Conservation (phyloP, 1,284 basidiomycete species). For the Ganoderma sp. region DNA sequence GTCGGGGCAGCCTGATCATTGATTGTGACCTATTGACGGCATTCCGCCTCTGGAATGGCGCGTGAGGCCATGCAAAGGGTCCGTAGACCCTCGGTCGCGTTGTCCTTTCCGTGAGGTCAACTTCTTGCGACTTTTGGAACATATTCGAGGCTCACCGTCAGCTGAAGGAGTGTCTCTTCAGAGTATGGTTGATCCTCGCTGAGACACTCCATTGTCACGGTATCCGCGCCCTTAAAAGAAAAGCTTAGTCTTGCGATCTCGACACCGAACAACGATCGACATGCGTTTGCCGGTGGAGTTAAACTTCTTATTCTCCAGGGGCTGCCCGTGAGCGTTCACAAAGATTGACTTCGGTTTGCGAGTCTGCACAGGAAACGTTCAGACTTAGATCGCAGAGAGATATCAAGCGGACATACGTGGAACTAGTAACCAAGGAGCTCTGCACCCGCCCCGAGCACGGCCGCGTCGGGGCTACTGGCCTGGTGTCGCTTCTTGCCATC, state of each 20-base stretch:
- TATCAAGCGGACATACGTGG: conserved; percentile 63
- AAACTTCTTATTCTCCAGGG: conserved; percentile 92
- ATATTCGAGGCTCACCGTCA: conserved; percentile 68
- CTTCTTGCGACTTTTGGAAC: neutral
- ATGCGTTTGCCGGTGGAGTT: conserved; percentile 98
- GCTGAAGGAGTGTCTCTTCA: conserved; percentile 87
- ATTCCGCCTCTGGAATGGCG: conserved; percentile 91
- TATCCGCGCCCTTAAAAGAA: conserved; percentile 98
- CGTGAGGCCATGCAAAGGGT: conserved; percentile 97
- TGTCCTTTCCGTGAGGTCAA: conserved; percentile 62
- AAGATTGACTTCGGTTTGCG: conserved; percentile 97
- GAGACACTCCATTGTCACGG: conserved; percentile 91
- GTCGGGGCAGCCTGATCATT: conserved; percentile 93
- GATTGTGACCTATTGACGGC: conserved; percentile 85
- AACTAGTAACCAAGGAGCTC: conserved; percentile 94
- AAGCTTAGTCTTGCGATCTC: conserved; percentile 92
- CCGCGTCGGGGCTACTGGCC: conserved; percentile 98
- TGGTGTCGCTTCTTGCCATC: conserved; percentile 90
- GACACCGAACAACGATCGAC: conserved; percentile 90
- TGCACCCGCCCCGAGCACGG: conserved; percentile 93
- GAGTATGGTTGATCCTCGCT: conserved; percentile 83
- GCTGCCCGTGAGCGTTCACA: conserved; percentile 77
- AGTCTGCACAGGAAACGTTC: conserved; percentile 55
- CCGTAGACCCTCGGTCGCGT: conserved; percentile 94
- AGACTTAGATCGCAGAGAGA: neutral